Conservation (phyloP, 495 filamentous ascomycete genomes). For the Rusavskia elegans region DNA sequence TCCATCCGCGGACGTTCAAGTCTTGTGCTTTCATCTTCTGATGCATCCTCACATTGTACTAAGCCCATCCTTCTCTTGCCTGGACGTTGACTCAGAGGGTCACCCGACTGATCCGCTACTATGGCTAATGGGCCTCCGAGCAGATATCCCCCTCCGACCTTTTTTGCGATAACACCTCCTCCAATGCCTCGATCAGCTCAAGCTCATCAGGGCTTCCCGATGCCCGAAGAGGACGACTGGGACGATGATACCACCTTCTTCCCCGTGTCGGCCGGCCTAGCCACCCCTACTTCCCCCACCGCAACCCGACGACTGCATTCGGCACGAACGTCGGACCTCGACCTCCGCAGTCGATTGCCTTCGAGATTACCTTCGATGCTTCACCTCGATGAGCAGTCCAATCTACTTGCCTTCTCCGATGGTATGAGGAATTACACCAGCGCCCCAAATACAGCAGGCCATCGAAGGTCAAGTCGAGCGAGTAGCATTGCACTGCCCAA, state of each 20-base stretch:
- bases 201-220: slow-evolving; percentile 2
- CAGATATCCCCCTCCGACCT: slow-evolving; percentile 9
- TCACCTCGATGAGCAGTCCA: slow-evolving; percentile 14
- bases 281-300: slow-evolving; percentile 7
- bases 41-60: slow-evolving; percentile 7
- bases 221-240: slow-evolving; percentile 6
- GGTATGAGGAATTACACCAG: slow-evolving; percentile 12
- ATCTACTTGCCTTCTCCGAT: slow-evolving; percentile 11
- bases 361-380: slow-evolving; percentile 9
- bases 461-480: slow-evolving; percentile 9
- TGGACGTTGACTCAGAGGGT: not conserved
- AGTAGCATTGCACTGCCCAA: slow-evolving; percentile 35
- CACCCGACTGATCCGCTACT: not conserved
- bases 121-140: slow-evolving; percentile 8
- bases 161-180: slow-evolving; percentile 3
- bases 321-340: slow-evolving; percentile 11
- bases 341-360: slow-evolving; percentile 14
- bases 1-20: not conserved
- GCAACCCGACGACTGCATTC: slow-evolving; percentile 11
- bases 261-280: not conserved
- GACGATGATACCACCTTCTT: slow-evolving; percentile 9
- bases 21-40: slow-evolving; percentile 9
- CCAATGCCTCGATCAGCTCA: slow-evolving; percentile 13
- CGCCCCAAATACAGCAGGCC: slow-evolving; percentile 10
- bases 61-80: not conserved